Evolutionary conservation across 2,329 filamentous ascomycete genomes (phyloP).

Genomic region (Thyridium curvatum): DNA sequence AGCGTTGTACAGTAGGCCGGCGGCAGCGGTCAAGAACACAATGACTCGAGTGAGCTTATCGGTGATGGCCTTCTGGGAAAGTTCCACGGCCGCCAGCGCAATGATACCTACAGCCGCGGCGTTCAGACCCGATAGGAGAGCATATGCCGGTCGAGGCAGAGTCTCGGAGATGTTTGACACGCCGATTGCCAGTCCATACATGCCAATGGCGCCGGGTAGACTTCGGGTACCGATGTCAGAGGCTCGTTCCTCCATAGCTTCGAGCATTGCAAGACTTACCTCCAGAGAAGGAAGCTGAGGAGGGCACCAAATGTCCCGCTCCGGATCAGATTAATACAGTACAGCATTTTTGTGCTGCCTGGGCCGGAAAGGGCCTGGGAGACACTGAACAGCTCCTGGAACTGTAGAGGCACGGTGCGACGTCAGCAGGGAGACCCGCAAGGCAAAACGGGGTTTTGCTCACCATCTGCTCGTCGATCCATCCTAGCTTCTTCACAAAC

Average conservation of each 20-base stretch:
- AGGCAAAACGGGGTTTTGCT: conserved; percentile 8
- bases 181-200: conserved; percentile 62
- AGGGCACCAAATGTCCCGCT: conserved; percentile 52
- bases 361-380: conserved; percentile 63
- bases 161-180: conserved; percentile 52
- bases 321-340: conserved; percentile 60
- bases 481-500: conserved; percentile 54
- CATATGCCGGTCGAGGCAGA: conserved; percentile 58
- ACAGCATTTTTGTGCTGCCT: conserved; percentile 64
- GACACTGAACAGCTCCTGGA: conserved; percentile 66
- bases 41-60: conserved; percentile 57
- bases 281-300: conserved; percentile 58
- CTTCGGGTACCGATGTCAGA: conserved; percentile 21
- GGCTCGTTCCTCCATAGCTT: background rate
- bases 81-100: conserved; percentile 60
- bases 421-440: background rate
- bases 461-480: conserved; percentile 66
- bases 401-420: conserved; percentile 32
- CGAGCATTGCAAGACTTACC: conserved; percentile 26
- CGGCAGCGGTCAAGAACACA: conserved; percentile 56
- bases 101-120: conserved; percentile 67
- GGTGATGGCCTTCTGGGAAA: conserved; percentile 61
- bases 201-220: conserved; percentile 63
- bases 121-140: conserved; percentile 65
- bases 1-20: conserved; percentile 63